These are phyloP conservation scores for Stephanocyclus meneghinianus DNA, from an alignment of 352 stramenopile genomes.

Conservation along the genomic window DNA sequence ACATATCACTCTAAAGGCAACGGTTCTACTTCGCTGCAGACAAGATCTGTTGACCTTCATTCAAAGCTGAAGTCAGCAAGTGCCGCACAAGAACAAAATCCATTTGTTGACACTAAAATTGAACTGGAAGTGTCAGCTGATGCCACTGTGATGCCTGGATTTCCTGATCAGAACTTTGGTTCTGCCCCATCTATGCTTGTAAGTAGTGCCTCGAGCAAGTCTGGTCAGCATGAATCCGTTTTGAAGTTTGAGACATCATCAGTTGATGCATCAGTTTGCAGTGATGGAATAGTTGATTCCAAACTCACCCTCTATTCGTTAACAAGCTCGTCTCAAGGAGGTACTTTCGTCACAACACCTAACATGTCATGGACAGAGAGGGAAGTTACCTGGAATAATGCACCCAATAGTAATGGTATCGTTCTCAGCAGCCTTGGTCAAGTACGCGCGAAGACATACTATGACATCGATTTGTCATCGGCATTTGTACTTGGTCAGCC, in stretches of 20 bases:
- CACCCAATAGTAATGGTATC: constrained; percentile 29
- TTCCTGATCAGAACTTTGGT: constrained; percentile 38
- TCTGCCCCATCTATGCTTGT: constrained; percentile 19
- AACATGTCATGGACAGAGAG: constrained; percentile 23
- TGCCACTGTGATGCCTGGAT: constrained; percentile 32
- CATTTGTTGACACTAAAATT: constrained; percentile 19
- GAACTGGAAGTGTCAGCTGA: constrained; percentile 16
- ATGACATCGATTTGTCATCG: constrained; percentile 34
- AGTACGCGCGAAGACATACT: constrained; percentile 31
- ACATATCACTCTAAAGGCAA: constrained; percentile 17
- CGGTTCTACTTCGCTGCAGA: not conserved
- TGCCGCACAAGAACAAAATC: not conserved
- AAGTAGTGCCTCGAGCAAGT: constrained; percentile 22
- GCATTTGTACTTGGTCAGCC: constrained; percentile 26
- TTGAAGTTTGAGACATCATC: constrained; percentile 28
- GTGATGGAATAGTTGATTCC: constrained; percentile 16
- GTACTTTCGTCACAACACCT: constrained; percentile 32
- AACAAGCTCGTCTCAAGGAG: constrained; percentile 12
- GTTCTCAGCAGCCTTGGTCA: constrained; percentile 16
- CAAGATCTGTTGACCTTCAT: not conserved
- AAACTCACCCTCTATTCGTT: constrained; percentile 32
- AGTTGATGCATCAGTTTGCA: constrained; percentile 20
- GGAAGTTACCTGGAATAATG: constrained; percentile 36
- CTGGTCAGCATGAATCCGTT: constrained; percentile 22
- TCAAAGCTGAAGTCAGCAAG: constrained; percentile 7